Conservation (phyloP, 108 stramenopile species). For the Nitzschia sp. region DNA sequence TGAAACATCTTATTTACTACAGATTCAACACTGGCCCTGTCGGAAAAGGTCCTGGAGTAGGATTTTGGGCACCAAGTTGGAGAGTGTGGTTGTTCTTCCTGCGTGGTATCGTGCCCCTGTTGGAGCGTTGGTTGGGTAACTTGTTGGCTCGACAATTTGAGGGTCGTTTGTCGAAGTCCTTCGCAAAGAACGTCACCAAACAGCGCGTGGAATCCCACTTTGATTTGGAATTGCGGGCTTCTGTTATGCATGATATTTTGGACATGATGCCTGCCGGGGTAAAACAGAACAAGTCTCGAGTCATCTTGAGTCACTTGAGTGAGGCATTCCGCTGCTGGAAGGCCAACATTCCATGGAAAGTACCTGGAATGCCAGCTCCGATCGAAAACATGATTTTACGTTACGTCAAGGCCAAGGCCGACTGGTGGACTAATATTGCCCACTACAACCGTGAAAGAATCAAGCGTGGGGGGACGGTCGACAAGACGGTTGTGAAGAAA, state of each 20-base stretch:
- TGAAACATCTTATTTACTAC: slow-evolving; percentile 99
- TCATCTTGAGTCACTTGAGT: slow-evolving; percentile 94
- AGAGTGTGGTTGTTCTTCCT: slow-evolving; percentile 99
- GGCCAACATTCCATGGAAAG: slow-evolving; percentile 99
- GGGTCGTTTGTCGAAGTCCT: slow-evolving; percentile 94
- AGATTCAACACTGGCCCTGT: slow-evolving; percentile 99
- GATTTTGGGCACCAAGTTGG: slow-evolving; percentile 99
- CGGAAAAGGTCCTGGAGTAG: slow-evolving; percentile 98
- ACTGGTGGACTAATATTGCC: slow-evolving; percentile 99
- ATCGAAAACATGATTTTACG: slow-evolving; percentile 99
- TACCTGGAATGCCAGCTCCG: slow-evolving; percentile 98
- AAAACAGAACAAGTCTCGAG: slow-evolving; percentile 96
- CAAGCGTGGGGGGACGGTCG: slow-evolving; percentile 98
- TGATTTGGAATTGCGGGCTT: slow-evolving; percentile 98
- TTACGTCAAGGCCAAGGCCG: slow-evolving; percentile 99
- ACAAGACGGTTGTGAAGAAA: slow-evolving; percentile 99
- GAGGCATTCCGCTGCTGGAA: slow-evolving; percentile 99
- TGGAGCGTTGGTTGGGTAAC: slow-evolving; percentile 99
- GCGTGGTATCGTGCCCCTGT: slow-evolving; percentile 93
- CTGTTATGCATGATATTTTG: slow-evolving; percentile 99
- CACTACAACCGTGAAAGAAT: slow-evolving; percentile 99
- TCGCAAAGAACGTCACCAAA: slow-evolving; percentile 98
- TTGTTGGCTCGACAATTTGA: slow-evolving; percentile 98
- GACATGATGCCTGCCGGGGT: slow-evolving; percentile 99
- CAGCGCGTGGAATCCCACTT: slow-evolving; percentile 99